Base-by-base conservation (phyloP, 2,329 filamentous ascomycete genomes). In the Fusarium cyanostomum region DNA sequence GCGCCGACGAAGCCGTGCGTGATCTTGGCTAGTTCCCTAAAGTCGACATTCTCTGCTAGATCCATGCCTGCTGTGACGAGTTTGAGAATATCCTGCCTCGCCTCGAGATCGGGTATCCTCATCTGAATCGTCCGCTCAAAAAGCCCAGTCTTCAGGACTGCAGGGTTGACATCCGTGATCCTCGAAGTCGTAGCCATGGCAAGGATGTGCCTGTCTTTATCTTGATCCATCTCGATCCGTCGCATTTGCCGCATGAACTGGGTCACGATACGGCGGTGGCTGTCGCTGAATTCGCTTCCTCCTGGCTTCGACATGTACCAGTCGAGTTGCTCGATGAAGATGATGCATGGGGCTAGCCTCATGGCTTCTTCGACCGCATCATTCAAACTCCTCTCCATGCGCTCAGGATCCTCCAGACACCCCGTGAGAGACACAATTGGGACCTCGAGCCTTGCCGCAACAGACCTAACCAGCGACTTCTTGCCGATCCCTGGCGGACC, bases 1-100 rank as follows among this genome's bases (percentile, higher is more conserved):
- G 92, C 92, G 10, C 94, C 94, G 1, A 99, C 94, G 67, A 95
- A 99, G 2, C 95, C 95, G 7, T 95, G 92, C 0, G 94, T 98
- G 68, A 89, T 83, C 70, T 92, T 94, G 7, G 94, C 93, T 4
- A 99, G 80, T 13, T 84, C 79, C 24, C 79, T 79, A 67, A 94
- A 91, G 72, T 96, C 86, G 16, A 98, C 85, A 59, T 93, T 88
- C 4, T 85, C 82, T 1, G 86, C 82, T 8, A 96, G 75, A 0
- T 80, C 80, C 65, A 89, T 84, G 52, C 89, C 85, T 51, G 87
- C 81, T 0, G 91, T 92, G 41, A 96, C 80, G 2, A 90, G 88
- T 34, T 84, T 82, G 41, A 98, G 78, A 37, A 99, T 98, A 44
- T 90, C 84, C 71, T 91, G 89, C 54, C 95, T 85, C 15, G 90